Percentiles rank a stretch among this genome's conserved stretches.
These are phyloP conservation scores for Amanita pallidorosea DNA, from an alignment of 768 basidiomycete species.

Conservation along the genomic window DNA sequence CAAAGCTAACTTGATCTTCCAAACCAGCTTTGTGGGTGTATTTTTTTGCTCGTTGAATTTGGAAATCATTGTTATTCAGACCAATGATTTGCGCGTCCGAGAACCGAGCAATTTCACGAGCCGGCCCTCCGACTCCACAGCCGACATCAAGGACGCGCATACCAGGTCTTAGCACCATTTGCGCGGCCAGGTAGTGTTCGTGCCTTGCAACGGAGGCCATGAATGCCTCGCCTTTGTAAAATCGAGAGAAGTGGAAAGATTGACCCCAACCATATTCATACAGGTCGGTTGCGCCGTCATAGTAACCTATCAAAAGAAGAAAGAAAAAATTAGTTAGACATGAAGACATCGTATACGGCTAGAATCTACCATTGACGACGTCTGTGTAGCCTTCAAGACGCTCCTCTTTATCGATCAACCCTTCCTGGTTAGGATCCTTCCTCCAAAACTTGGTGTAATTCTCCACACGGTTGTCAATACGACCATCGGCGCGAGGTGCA, in stretches of 20 bases:
- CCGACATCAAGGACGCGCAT: conserved; percentile 98
- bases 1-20: conserved; percentile 67
- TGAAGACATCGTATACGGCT: not conserved
- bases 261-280: conserved; percentile 92
- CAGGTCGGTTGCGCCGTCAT: conserved; percentile 90
- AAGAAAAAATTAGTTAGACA: not conserved
- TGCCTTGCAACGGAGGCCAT: conserved; percentile 76
- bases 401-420: conserved; percentile 50
- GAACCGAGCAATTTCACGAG: conserved; percentile 90
- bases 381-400: conserved; percentile 80
- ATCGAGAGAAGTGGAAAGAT: conserved; percentile 95
- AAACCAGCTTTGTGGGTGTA: conserved; percentile 75
- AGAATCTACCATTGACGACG: conserved; percentile 72
- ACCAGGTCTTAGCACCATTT: conserved; percentile 76
- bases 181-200: conserved; percentile 90
- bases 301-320: conserved; percentile 54
- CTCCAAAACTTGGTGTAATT: conserved; percentile 92
- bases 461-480: conserved; percentile 57
- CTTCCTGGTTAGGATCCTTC: conserved; percentile 66
- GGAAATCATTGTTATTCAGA: conserved; percentile 95
- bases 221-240: conserved; percentile 85
- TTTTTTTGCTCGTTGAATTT: conserved; percentile 74
- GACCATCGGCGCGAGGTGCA: conserved; percentile 36
- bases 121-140: conserved; percentile 96
- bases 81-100: conserved; percentile 78